Conservation (phyloP, 345 rosid species). For the Crucihimalaya himalaica region DNA sequence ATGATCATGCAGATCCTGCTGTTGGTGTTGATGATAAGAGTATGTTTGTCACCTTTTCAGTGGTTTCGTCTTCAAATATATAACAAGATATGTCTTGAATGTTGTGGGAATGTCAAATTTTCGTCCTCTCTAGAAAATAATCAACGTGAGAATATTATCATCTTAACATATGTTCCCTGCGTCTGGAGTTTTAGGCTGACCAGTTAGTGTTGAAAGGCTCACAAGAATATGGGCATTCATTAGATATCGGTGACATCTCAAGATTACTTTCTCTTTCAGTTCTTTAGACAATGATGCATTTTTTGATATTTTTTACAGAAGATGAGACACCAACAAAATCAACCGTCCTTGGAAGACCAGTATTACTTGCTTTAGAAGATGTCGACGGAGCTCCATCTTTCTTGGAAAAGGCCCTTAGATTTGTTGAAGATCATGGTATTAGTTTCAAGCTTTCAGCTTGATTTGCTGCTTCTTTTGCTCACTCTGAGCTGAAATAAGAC, state of each 20-base stretch:
- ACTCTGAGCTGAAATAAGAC: conserved; percentile 32
- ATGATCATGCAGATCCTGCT: conserved; percentile 60
- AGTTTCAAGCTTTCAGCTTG: conserved; percentile 29
- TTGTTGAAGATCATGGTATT: conserved; percentile 89
- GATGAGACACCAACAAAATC: conserved; percentile 59
- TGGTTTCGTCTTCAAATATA: conserved; percentile 1
- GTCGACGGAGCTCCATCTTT: conserved; percentile 97
- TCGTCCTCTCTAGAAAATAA: conserved; percentile 5
- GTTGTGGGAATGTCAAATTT: conserved; percentile 14
- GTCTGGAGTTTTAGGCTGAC: conserved; percentile 18
- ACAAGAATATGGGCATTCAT: conserved; percentile 14
- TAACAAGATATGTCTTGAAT: background rate
- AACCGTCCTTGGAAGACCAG: conserved; percentile 72
- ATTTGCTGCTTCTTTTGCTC: conserved; percentile 9
- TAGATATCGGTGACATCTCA: background rate
- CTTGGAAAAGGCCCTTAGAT: conserved; percentile 94
- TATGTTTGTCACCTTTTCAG: conserved; percentile 22
- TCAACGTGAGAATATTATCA: conserved; percentile 1
- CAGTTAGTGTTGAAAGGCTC: conserved; percentile 15
- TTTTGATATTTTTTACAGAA: conserved; percentile 43
- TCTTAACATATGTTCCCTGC: conserved; percentile 9
- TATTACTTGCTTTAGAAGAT: conserved; percentile 94
- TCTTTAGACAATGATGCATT: conserved; percentile 25
- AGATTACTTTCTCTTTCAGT: conserved; percentile 24
- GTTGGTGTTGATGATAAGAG: conserved; percentile 49